phyloP scores from a whole-genome alignment of 2,329 filamentous ascomycete genomes.

The Monosporascus sp. region DNA sequence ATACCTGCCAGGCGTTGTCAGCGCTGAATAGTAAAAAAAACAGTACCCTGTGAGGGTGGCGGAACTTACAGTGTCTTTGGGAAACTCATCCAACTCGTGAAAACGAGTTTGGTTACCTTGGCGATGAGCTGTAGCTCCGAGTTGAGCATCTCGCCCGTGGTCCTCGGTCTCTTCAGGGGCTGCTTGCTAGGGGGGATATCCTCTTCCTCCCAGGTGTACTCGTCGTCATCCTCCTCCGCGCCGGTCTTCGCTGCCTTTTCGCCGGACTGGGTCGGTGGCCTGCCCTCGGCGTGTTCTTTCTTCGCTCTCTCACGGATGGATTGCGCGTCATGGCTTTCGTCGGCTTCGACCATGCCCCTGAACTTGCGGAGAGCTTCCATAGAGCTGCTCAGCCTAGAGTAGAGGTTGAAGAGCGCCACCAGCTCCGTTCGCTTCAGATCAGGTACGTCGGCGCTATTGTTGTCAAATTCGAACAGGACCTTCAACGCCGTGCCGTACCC shows the following conservation, averaged over 20 bases:
- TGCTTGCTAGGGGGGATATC: slow-evolving; percentile 22
- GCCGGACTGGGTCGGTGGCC: slow-evolving; percentile 10
- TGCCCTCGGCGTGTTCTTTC: slow-evolving; percentile 38
- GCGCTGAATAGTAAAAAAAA: slow-evolving; percentile 4
- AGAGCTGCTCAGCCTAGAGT: slow-evolving; percentile 79
- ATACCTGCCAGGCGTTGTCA: slow-evolving; percentile 26
- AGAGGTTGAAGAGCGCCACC: slow-evolving; percentile 90
- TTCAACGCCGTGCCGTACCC: slow-evolving; percentile 95
- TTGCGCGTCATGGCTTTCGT: slow-evolving; percentile 14
- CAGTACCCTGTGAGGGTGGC: background rate
- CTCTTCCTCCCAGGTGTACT: slow-evolving; percentile 37
- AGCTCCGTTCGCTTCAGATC: slow-evolving; percentile 82
- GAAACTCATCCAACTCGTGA: slow-evolving; percentile 63
- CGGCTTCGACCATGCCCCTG: slow-evolving; percentile 42
- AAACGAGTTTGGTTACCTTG: slow-evolving; percentile 58
- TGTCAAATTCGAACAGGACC: slow-evolving; percentile 89
- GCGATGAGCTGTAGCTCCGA: slow-evolving; percentile 60
- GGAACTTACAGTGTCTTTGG: slow-evolving; percentile 64
- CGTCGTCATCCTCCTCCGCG: slow-evolving; percentile 24
- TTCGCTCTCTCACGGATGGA: slow-evolving; percentile 32
- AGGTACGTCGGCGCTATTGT: slow-evolving; percentile 56
- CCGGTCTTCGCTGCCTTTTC: slow-evolving; percentile 13
- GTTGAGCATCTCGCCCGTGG: slow-evolving; percentile 51
- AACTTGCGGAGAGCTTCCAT: slow-evolving; percentile 72
- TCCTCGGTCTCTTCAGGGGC: slow-evolving; percentile 25